Evolutionary conservation across 169 alveolate species (phyloP).

Genomic region (Plasmodium vinckei): DNA sequence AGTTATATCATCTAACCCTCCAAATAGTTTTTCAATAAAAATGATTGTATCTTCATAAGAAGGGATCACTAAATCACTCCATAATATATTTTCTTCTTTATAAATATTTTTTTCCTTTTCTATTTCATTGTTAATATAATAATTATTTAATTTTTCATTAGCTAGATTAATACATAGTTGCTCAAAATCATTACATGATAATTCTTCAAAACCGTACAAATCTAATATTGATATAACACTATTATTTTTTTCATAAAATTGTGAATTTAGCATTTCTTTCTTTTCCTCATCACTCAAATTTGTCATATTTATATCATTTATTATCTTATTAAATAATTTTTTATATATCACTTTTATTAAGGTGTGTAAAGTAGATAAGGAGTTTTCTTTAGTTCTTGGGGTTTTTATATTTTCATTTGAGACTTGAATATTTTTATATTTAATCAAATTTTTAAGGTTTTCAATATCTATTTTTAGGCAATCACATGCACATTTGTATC

Average conservation of each 20-base stretch:
- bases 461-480: conserved; percentile 10
- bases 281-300: conserved; percentile 34
- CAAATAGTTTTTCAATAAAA: conserved; percentile 43
- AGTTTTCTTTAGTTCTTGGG: conserved; percentile 20
- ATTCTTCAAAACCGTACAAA: conserved; percentile 98
- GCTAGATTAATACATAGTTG: conserved; percentile 98
- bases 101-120: conserved; percentile 89
- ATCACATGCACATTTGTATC: conserved; percentile 17
- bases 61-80: conserved; percentile 70
- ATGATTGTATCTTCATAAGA: conserved; percentile 36
- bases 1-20: conserved; percentile 46
- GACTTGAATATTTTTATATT: conserved; percentile 29
- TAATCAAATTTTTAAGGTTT: conserved; percentile 16
- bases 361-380: conserved; percentile 27
- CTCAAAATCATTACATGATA: conserved; percentile 96
- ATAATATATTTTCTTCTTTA: conserved; percentile 88
- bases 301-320: conserved; percentile 53
- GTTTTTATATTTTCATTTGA: conserved; percentile 46
- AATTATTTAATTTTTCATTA: conserved; percentile 94
- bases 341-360: conserved; percentile 66
- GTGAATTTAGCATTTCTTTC: conserved; percentile 24
- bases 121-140: conserved; percentile 90
- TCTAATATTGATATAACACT: conserved; percentile 96
- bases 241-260: conserved; percentile 7
- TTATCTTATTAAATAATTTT: conserved; percentile 29